These are phyloP conservation scores for Fusarium sp. DNA, from an alignment of 2,329 filamentous ascomycete species.

Conservation along the genomic window DNA sequence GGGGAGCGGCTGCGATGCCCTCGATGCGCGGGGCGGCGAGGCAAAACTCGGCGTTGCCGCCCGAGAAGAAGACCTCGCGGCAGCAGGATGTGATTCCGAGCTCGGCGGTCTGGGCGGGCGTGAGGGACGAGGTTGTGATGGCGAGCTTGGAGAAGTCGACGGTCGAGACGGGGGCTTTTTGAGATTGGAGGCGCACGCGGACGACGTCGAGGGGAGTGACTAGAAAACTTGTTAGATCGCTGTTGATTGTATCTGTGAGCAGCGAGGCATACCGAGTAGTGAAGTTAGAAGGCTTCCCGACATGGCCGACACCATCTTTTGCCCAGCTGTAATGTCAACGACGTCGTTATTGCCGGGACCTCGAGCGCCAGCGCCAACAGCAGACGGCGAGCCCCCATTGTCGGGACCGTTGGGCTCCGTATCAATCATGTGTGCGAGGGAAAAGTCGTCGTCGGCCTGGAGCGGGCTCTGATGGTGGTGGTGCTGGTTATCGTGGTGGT, in stretches of 20 bases:
- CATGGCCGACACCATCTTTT: slow-evolving; percentile 96
- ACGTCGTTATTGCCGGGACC: slow-evolving; percentile 47
- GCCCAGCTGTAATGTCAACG: slow-evolving; percentile 76
- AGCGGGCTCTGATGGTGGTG: slow-evolving; percentile 32
- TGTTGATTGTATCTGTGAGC: background rate
- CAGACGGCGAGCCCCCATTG: slow-evolving; percentile 17
- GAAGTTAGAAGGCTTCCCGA: slow-evolving; percentile 90
- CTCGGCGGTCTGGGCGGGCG: slow-evolving; percentile 76
- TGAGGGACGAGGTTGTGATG: slow-evolving; percentile 64
- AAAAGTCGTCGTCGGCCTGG: slow-evolving; percentile 43
- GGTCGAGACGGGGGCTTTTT: slow-evolving; percentile 61
- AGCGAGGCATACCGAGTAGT: slow-evolving; percentile 71
- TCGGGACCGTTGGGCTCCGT: slow-evolving; percentile 24
- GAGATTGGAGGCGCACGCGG: slow-evolving; percentile 90
- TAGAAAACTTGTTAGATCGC: slow-evolving; percentile 46
- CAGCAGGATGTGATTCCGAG: slow-evolving; percentile 95
- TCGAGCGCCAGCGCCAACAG: slow-evolving; percentile 15
- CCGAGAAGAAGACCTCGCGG: slow-evolving; percentile 95
- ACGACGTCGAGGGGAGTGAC: slow-evolving; percentile 97
- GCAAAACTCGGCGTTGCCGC: slow-evolving; percentile 82
- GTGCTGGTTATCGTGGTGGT: slow-evolving; percentile 17
- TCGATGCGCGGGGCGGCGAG: slow-evolving; percentile 70
- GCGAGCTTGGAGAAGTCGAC: slow-evolving; percentile 64
- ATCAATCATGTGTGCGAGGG: slow-evolving; percentile 44
- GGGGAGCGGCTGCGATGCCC: slow-evolving; percentile 55